These are phyloP conservation scores for Sarocladiaceae sp. DNA, from an alignment of 2,329 filamentous ascomycete species.

Conservation along the genomic window DNA sequence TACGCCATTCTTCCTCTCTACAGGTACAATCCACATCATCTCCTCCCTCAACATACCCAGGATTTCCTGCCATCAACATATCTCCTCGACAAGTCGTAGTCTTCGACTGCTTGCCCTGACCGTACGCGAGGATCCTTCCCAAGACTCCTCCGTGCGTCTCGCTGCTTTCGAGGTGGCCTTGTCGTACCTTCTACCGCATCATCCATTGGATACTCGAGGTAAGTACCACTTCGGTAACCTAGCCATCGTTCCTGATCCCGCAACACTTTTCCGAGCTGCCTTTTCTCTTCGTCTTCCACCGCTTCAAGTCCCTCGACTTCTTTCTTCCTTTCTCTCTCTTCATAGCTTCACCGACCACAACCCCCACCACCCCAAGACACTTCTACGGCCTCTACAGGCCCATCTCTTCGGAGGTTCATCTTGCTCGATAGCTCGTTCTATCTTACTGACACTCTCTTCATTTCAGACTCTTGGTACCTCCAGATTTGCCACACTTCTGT, in stretches of 20 bases:
- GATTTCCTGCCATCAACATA: too few relatives aligned
- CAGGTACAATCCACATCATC: too few relatives aligned
- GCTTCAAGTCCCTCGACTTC: conserved; percentile 9
- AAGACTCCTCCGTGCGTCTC: too few relatives aligned
- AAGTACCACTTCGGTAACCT: not conserved
- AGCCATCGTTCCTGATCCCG: conserved; percentile 1
- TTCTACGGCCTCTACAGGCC: conserved; percentile 6
- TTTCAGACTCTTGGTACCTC: conserved; percentile 44
- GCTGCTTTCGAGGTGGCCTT: too few relatives aligned
- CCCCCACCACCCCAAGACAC: not conserved
- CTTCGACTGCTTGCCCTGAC: too few relatives aligned
- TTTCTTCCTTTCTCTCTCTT: conserved; percentile 24
- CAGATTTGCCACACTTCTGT: conserved; percentile 32
- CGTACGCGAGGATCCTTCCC: not conserved
- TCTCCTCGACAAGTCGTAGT: too few relatives aligned
- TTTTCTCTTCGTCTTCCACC: conserved; percentile 9
- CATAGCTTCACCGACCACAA: conserved; percentile 39
- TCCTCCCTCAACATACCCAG: too few relatives aligned
- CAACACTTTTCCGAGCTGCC: not conserved
- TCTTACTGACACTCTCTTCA: conserved; percentile 54
- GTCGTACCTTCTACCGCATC: conserved; percentile 1
- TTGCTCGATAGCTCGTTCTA: conserved; percentile 56
- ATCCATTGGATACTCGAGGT: conserved; percentile 15
- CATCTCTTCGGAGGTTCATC: conserved; percentile 34
- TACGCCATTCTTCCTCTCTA: too few relatives aligned